phyloP scores from a whole-genome alignment of 1,139 yeast species.

The Taphrina pruni region DNA sequence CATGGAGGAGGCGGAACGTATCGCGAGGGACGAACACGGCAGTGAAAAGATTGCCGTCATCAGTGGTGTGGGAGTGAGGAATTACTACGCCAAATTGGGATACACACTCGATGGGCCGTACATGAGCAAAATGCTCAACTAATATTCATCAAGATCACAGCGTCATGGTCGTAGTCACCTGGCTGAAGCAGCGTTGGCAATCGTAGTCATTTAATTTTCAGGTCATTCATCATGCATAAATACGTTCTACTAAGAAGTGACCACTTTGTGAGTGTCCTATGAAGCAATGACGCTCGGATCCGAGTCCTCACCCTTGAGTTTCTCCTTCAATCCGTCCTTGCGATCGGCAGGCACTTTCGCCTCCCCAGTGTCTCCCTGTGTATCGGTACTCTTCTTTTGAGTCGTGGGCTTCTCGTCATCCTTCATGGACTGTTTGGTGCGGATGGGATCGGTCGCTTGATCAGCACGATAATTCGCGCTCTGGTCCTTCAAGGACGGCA shows the following conservation, averaged over 20 bases:
- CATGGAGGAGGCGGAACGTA: slow-evolving; percentile 98
- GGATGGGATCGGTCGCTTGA: slow-evolving; percentile 30
- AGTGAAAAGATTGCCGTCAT: slow-evolving; percentile 89
- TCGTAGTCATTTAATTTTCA: not conserved
- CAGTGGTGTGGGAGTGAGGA: slow-evolving; percentile 97
- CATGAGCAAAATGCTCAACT: slow-evolving; percentile 41
- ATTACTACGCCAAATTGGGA: slow-evolving; percentile 90
- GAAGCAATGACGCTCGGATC: slow-evolving; percentile 38
- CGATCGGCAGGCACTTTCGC: slow-evolving; percentile 13
- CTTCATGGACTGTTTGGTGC: slow-evolving; percentile 25
- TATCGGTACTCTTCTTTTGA: not conserved
- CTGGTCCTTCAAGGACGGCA: slow-evolving; percentile 67
- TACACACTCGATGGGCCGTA: slow-evolving; percentile 78
- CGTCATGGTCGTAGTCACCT: not conserved
- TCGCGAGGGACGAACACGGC: slow-evolving; percentile 94
- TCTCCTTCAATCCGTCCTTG: slow-evolving; percentile 38
- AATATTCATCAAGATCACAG: too few species aligned
- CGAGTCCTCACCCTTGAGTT: slow-evolving; percentile 30
- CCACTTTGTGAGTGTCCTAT: not conserved
- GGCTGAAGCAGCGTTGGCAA: not conserved
- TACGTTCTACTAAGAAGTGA: not conserved
- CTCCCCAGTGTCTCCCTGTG: slow-evolving; percentile 14
- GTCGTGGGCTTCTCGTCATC: slow-evolving; percentile 9
- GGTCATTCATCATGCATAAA: not conserved
- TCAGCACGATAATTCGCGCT: slow-evolving; percentile 38